Base-by-base conservation (phyloP, 441 rosid species). In the Eruca vesicaria region DNA sequence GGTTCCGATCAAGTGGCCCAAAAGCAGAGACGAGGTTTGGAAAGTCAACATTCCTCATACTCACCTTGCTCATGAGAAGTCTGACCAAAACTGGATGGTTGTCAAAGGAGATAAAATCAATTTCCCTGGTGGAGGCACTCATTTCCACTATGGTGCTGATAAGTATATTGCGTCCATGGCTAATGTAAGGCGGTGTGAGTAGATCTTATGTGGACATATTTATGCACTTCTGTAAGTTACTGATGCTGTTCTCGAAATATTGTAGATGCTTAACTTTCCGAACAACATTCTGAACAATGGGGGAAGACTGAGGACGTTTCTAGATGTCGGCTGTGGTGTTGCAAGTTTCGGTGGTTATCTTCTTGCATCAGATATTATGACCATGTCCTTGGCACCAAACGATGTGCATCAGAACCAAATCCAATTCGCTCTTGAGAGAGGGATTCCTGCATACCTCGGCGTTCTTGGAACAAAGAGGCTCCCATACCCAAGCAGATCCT, bases 71-170 rank as follows among this genome's bases (percentile, higher is more conserved):
- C 88, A 87, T 63, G 97, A 96, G 82, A 96, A 96, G 81, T 93
- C 99, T 75, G 98, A 93, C 81, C 99, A 96, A 81, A 96, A 96
- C 71, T 96, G 99, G 99, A 96, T 96, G 99, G 92, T 89, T 83
- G 98, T 96, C 2, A 90, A 89, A 86, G 98, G 98, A 45, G 96
- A 91, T 19, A 96, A 90, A 81, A 93, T 96, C 43, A 76, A 75
- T 23, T 96, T 96, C 80, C 98, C 99, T 29, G 99, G 99, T 19
- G 99, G 99, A 56, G 99, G 99, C 78, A 96, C 99, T 32, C 99
- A 96, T 85, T 96, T 96, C 74, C 99, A 96, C 85, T 87, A 96
- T 56, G 99, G 99, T 80, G 99, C 99, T 77, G 99, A 86, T 78
- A 96, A 93, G 83, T 96, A 96, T 80, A 96, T 96, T 83, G 88